phyloP scores from a whole-genome alignment of 495 filamentous ascomycete genomes.

The Trichoderma virens region DNA sequence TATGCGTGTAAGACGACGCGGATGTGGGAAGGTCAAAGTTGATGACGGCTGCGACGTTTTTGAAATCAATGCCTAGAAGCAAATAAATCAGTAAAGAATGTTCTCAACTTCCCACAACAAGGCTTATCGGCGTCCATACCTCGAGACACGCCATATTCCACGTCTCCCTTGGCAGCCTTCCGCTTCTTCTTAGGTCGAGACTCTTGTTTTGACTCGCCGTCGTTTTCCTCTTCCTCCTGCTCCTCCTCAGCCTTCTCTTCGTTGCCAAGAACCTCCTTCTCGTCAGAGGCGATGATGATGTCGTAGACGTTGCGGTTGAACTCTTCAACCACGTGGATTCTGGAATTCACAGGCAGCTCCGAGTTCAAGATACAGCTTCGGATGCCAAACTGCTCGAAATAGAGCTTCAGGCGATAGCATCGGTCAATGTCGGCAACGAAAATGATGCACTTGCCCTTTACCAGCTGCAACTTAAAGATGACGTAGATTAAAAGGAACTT shows the following conservation, averaged over 20 bases:
- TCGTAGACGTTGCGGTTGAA: constrained; percentile 96
- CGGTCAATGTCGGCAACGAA: constrained; percentile 92
- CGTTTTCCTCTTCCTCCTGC: constrained; percentile 21
- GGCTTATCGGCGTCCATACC: no score
- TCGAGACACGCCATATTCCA: constrained; percentile 86
- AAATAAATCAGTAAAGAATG: neutral
- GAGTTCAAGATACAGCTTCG: constrained; percentile 92
- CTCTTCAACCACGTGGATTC: constrained; percentile 90
- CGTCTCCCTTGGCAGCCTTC: constrained; percentile 39
- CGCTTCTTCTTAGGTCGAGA: constrained; percentile 26
- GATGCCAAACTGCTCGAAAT: constrained; percentile 93
- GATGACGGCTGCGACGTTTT: constrained; percentile 85
- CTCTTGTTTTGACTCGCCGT: constrained; percentile 18
- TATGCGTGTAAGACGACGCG: constrained; percentile 87
- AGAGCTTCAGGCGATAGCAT: constrained; percentile 89
- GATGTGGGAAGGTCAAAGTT: constrained; percentile 92
- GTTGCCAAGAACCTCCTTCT: constrained; percentile 74
- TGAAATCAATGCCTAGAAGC: constrained; percentile 68
- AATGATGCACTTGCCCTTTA: constrained; percentile 91
- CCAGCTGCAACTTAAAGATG: constrained; percentile 87
- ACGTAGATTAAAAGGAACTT: constrained; percentile 92
- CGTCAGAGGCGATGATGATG: constrained; percentile 93
- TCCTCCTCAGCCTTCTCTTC: constrained; percentile 26
- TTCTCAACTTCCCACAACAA: no score
- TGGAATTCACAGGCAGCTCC: constrained; percentile 84